A percentile compares a stretch with the other conserved stretches of the same genome.
Conservation (phyloP, 2,329 filamentous ascomycete species). For the Pyrenophora tritici-repentis region DNA sequence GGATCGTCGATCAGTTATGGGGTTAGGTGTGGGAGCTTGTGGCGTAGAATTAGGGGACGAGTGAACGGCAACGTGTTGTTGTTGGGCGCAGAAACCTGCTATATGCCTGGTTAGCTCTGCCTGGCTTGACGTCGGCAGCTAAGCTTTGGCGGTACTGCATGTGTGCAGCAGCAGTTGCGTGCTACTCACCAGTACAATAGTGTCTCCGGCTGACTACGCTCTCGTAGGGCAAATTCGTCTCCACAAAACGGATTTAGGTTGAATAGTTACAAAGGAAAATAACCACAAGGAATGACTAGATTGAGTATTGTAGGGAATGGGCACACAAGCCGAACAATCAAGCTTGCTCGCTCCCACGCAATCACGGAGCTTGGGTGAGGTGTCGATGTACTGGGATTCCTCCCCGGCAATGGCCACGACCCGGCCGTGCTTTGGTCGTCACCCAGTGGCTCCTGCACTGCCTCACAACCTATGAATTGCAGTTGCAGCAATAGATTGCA, state of each 20-base stretch:
- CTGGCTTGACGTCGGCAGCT: conserved; percentile 12
- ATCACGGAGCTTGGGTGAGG: conserved; percentile 10
- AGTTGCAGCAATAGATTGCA: neutral
- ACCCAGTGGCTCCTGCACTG: too few species aligned
- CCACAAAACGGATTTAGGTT: too few species aligned
- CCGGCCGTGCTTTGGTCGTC: too few species aligned
- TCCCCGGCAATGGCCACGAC: conserved; percentile 5
- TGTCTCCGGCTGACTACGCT: too few species aligned
- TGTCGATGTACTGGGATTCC: neutral
- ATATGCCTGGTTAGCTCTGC: conserved; percentile 11
- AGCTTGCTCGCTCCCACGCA: neutral
- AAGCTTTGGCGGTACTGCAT: conserved; percentile 15
- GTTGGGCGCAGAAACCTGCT: conserved; percentile 12
- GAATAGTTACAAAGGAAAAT: neutral
- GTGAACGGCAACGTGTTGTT: conserved; percentile 5
- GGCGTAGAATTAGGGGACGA: neutral
- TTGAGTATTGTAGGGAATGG: neutral
- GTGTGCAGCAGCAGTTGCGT: conserved; percentile 7
- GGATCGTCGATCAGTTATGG: neutral
- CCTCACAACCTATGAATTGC: neutral
- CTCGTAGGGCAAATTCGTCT: too few species aligned
- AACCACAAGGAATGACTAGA: conserved; percentile 5
- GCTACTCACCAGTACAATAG: neutral
- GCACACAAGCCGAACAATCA: conserved; percentile 5
- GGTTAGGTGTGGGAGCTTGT: neutral